These are phyloP conservation scores for Podospora bellae-mahoneyi DNA, from an alignment of 495 filamentous ascomycete genomes.

Conservation along the genomic window DNA sequence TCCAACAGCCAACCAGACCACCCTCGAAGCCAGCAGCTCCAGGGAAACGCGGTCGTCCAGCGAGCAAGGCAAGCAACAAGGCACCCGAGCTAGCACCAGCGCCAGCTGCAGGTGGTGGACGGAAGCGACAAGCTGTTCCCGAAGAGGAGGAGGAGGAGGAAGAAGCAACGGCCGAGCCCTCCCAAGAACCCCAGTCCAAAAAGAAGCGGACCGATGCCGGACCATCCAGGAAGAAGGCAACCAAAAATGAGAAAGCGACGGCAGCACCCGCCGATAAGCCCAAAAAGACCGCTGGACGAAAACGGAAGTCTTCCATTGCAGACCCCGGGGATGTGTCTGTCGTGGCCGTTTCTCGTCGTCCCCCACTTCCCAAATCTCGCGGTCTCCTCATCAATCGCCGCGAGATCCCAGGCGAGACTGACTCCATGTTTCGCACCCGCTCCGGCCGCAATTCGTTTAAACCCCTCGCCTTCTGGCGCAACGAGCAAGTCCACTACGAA, in stretches of 20 bases:
- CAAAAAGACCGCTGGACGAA: conserved; percentile 35
- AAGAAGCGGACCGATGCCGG: conserved; percentile 10
- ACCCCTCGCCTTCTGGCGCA: conserved; percentile 83
- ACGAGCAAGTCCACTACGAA: conserved; percentile 71
- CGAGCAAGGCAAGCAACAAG: conserved; percentile 18
- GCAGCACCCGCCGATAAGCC: conserved; percentile 25
- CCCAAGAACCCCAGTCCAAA: conserved; percentile 23
- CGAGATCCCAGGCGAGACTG: conserved; percentile 55
- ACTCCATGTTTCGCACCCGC: conserved; percentile 48
- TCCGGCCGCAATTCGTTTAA: conserved; percentile 58
- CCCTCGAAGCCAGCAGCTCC: conserved; percentile 11
- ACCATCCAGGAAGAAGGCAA: conserved; percentile 1
- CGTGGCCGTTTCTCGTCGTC: conserved; percentile 42
- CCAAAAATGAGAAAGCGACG: conserved; percentile 15
- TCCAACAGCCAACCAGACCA: conserved; percentile 13
- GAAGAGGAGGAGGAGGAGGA: conserved; percentile 17
- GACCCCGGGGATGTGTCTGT: conserved; percentile 39
- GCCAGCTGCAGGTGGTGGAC: conserved; percentile 12
- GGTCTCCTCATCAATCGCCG: conserved; percentile 69
- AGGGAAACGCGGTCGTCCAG: not conserved
- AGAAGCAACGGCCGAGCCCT: conserved; percentile 14
- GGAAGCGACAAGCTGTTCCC: conserved; percentile 25
- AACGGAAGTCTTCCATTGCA: conserved; percentile 37
- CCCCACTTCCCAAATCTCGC: conserved; percentile 54
- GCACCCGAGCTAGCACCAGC: conserved; percentile 5